Evolutionary conservation across 2,329 filamentous ascomycete genomes (phyloP), one percentile per base, ranked within the genome.

Genomic region (Elsinoe necatrix): DNA sequence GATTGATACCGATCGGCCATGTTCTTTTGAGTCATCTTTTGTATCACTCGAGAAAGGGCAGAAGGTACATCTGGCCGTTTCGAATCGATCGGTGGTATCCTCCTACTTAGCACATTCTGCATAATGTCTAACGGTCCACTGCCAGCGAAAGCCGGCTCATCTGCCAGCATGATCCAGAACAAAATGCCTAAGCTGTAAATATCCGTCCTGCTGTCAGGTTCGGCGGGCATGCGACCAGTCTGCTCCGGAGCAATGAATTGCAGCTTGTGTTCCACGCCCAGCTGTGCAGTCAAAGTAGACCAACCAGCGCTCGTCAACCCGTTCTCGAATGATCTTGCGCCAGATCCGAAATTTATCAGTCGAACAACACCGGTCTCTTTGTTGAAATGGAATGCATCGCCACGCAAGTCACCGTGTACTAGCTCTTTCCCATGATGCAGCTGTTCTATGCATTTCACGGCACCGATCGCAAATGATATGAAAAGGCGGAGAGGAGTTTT

Each of bases 231-330:
- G 18, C 92, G 84, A 12, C 92, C 92, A 1, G 92, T 96, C 74
- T 96, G 92, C 68, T 97, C 92, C 0, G 92, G 91, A 47, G 90
- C 92, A 67, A 96, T 95, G 67, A 89, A 96, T 54, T 91, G 83
- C 18, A 97, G 76, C 71, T 95, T 95, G 67, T 91, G 85, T 71
- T 89, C 90, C 39, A 90, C 88, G 1, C 91, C 91, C 6, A 90
- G 73, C 68, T 96, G 88, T 59, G 86, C 85, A 11, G 88, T 92
- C 8, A 96, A 73, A 0, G 81, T 80, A 9, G 86, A 87, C 92
- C 92, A 97, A 31, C 90, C 90, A 18, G 87, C 85, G 64, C 88
- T 92, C 6, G 77, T 80, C 43, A 97, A 76, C 3, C 91, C 89
- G 71, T 95, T 89, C 70, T 96, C 92, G 63, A 96, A 96, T 0